Percentiles rank a stretch among this genome's conserved stretches.
Evolutionary conservation across 805 yeast species (phyloP).

Genomic region (Ogataea haglerorum): DNA sequence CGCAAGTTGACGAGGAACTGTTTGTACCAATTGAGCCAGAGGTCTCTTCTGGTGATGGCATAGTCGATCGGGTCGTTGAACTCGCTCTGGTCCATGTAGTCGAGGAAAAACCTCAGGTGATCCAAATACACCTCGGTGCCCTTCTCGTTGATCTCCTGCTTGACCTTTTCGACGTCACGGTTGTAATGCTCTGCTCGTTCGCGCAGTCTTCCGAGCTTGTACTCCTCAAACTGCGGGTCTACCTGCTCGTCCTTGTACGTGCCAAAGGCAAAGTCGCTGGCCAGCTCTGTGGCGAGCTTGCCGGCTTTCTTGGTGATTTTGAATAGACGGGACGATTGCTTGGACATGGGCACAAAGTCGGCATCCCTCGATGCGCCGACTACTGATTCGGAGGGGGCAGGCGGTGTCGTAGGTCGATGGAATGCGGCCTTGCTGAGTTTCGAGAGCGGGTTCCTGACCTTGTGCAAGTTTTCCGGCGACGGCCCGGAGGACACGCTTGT

Average conservation of each 20-base stretch:
- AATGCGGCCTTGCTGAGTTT: conserved; percentile 1
- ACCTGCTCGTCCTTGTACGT: conserved; percentile 13
- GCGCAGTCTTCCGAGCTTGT: conserved; percentile 6
- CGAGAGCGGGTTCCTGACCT: not conserved
- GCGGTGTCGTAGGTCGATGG: conserved; percentile 4
- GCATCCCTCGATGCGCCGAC: not conserved
- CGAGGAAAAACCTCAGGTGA: conserved; percentile 29
- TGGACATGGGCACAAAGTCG: conserved; percentile 11
- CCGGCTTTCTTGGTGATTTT: conserved; percentile 29
- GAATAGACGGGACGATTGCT: conserved; percentile 14
- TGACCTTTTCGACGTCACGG: conserved; percentile 14
- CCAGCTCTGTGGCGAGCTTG: conserved; percentile 27
- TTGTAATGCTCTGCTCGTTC: conserved; percentile 12
- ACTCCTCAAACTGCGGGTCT: conserved; percentile 17
- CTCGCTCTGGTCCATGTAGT: conserved; percentile 33
- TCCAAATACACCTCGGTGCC: conserved; percentile 27
- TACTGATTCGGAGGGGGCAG: not conserved
- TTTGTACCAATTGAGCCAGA: conserved; percentile 30
- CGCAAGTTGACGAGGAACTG: conserved; percentile 20
- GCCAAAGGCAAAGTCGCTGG: conserved; percentile 34
- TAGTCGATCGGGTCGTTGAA: conserved; percentile 30
- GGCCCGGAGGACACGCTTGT: not conserved
- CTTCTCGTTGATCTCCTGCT: conserved; percentile 18
- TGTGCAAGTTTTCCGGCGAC: conserved; percentile 3
- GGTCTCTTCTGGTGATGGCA: conserved; percentile 31